These are phyloP conservation scores for Crucihimalaya himalaica DNA, from an alignment of 345 rosid species.

Conservation along the genomic window DNA sequence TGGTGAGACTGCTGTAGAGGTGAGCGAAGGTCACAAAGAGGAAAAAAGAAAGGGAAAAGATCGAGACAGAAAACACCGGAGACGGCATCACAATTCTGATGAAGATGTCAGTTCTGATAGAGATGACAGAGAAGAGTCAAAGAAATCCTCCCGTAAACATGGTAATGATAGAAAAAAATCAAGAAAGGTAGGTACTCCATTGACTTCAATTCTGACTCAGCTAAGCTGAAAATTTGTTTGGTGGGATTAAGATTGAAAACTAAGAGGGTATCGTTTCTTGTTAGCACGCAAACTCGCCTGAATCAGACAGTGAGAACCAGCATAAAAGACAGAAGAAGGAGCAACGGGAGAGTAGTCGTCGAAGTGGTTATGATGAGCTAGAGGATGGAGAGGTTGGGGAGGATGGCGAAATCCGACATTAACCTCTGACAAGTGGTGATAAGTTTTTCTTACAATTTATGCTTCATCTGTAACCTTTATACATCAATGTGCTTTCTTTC, in stretches of 20 bases:
- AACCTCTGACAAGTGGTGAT: conserved; percentile 12
- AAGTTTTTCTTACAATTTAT: conserved; percentile 2
- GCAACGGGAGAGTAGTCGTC: conserved; percentile 64
- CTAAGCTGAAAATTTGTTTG: neutral
- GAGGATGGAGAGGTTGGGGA: conserved; percentile 98
- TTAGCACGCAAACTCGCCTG: conserved; percentile 81
- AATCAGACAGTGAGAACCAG: conserved; percentile 75
- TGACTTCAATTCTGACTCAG: neutral
- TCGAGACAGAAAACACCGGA: conserved; percentile 75
- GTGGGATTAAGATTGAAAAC: neutral
- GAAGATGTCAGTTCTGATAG: conserved; percentile 83
- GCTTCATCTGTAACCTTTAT: neutral
- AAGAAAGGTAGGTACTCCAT: conserved; percentile 78
- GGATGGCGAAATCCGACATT: conserved; percentile 79
- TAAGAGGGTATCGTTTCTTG: conserved; percentile 4
- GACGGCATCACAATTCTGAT: conserved; percentile 59
- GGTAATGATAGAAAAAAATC: conserved; percentile 83
- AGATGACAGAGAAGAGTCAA: conserved; percentile 79
- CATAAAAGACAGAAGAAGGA: conserved; percentile 82
- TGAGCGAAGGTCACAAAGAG: conserved; percentile 70
- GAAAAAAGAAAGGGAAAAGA: conserved; percentile 84
- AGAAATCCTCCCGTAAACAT: conserved; percentile 78
- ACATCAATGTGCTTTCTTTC: neutral
- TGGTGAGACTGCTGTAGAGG: conserved; percentile 66
- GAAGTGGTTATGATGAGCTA: conserved; percentile 74